These are phyloP conservation scores for Sarcodon sp. DNA, from an alignment of 768 basidiomycete genomes.

Conservation along the genomic window DNA sequence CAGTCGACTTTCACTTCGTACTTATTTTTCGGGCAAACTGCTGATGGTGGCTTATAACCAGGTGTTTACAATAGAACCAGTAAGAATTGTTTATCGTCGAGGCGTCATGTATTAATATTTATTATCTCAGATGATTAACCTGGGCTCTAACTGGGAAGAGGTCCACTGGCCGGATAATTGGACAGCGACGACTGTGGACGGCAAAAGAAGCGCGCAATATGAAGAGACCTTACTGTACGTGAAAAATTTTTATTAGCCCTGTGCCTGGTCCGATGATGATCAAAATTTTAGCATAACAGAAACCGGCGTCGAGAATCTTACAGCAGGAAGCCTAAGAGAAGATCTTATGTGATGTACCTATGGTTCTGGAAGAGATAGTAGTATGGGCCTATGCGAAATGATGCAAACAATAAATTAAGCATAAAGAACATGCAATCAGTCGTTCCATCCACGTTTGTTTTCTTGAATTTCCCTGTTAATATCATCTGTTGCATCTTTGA, in stretches of 20 bases:
- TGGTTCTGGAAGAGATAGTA: not conserved
- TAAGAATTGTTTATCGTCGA: slow-evolving; percentile 18
- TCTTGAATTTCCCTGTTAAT: slow-evolving; percentile 52
- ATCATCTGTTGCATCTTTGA: slow-evolving; percentile 50
- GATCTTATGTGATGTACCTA: slow-evolving; percentile 12
- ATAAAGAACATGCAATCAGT: slow-evolving; percentile 1
- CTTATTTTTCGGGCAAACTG: not conserved
- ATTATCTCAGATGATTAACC: slow-evolving; percentile 73
- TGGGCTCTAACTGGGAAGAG: slow-evolving; percentile 65
- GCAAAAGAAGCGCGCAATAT: slow-evolving; percentile 88
- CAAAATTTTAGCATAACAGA: slow-evolving; percentile 63
- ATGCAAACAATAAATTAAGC: not conserved
- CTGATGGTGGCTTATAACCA: slow-evolving; percentile 10
- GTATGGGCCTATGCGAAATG: not conserved
- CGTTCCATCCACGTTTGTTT: slow-evolving; percentile 11
- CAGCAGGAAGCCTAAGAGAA: slow-evolving; percentile 32
- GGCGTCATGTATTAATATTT: slow-evolving; percentile 3
- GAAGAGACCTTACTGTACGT: slow-evolving; percentile 93
- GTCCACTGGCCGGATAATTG: slow-evolving; percentile 92
- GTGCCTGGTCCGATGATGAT: slow-evolving; percentile 3
- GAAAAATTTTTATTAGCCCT: not conserved
- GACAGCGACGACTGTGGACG: slow-evolving; percentile 91
- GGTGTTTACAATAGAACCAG: slow-evolving; percentile 70
- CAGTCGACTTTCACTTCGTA: slow-evolving; percentile 22
- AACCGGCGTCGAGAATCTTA: slow-evolving; percentile 80